Conservation (phyloP, 441 rosid species). For the Bocquillonia castaneifolia region DNA sequence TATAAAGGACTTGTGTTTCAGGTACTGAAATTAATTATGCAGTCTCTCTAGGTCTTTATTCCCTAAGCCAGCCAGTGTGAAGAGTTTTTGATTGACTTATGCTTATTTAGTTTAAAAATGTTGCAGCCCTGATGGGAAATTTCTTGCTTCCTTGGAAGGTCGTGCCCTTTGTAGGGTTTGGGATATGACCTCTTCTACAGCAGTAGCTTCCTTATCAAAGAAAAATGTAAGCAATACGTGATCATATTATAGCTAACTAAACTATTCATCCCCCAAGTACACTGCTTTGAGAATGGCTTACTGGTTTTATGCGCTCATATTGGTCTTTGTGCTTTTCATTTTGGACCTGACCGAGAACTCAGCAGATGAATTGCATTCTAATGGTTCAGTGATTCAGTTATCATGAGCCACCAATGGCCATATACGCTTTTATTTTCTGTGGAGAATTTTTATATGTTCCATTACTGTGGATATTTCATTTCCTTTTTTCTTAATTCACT, state of each 20-base stretch:
- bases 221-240: conserved; percentile 48
- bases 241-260: conserved; percentile 1
- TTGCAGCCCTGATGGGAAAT: conserved; percentile 79
- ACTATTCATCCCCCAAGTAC: neutral
- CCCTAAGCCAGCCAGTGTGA: conserved; percentile 7
- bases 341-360: neutral
- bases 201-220: conserved; percentile 58
- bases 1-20: conserved; percentile 69
- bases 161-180: conserved; percentile 81
- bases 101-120: conserved; percentile 24
- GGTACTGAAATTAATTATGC: conserved; percentile 36
- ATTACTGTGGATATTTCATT: neutral
- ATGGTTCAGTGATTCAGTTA: neutral
- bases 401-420: neutral
- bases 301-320: neutral
- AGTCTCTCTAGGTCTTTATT: conserved; percentile 8
- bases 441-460: neutral
- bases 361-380: neutral
- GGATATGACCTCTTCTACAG: conserved; percentile 59
- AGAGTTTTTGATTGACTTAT: conserved; percentile 11
- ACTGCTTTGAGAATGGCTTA: neutral
- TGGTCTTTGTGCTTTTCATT: neutral
- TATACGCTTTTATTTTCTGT: neutral
- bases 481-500: neutral
- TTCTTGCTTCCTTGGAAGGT: conserved; percentile 69